A percentile compares a stretch with the other conserved stretches of the same genome.
Conservation (phyloP, 139 green algal genomes). For the Limnomonas spitsbergensis region DNA sequence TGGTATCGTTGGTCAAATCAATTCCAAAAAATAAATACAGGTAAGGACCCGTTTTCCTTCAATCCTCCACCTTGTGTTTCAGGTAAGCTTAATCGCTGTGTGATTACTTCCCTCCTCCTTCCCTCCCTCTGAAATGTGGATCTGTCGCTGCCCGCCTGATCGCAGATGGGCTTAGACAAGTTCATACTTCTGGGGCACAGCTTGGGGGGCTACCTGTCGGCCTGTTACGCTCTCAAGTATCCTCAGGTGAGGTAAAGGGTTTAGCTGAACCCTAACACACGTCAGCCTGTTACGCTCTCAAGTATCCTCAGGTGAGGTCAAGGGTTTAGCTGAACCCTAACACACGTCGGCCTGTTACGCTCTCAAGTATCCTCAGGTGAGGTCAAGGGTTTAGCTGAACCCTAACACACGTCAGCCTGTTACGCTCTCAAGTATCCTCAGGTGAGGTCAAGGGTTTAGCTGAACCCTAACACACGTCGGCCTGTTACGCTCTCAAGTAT, state of each 20-base stretch:
- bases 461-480: not conserved
- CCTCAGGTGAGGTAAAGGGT: not conserved
- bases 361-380: conserved; percentile 27
- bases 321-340: not conserved
- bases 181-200: conserved; percentile 62
- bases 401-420: conserved; percentile 56
- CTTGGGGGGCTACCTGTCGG: conserved; percentile 79
- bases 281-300: conserved; percentile 73
- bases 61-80: too few relatives aligned
- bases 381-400: not conserved
- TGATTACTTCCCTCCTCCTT: too few relatives aligned
- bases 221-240: conserved; percentile 67
- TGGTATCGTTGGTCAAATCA: too few relatives aligned
- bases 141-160: too few relatives aligned
- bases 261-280: conserved; percentile 40
- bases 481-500: too few relatives aligned
- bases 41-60: too few relatives aligned
- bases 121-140: too few relatives aligned
- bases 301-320: not conserved
- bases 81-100: too few relatives aligned
- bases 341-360: conserved; percentile 78
- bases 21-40: too few relatives aligned
- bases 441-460: not conserved
- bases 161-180: conserved; percentile 5
- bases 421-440: conserved; percentile 64